Evolutionary conservation across 1,284 basidiomycete species (phyloP).

Genomic region (Vanrija humicola): DNA sequence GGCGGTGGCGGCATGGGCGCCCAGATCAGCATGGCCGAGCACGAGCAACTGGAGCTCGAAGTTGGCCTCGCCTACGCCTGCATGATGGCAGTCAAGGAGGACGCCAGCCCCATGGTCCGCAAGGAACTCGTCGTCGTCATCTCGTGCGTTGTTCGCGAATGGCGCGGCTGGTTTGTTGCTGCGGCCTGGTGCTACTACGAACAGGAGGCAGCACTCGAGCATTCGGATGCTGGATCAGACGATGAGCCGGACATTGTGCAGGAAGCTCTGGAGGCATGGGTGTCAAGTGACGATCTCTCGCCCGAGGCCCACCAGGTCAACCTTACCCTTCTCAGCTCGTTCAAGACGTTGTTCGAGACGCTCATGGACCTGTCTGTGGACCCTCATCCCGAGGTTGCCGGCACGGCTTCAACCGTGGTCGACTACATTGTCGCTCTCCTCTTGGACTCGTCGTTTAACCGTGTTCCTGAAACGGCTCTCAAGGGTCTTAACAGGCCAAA

Average conservation of each 20-base stretch:
- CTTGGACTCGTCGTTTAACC: constrained; percentile 78
- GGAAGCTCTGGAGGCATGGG: constrained; percentile 71
- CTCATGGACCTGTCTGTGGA: constrained; percentile 89
- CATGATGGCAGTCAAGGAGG: constrained; percentile 72
- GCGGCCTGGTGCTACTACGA: constrained; percentile 96
- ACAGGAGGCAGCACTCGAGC: constrained; percentile 52
- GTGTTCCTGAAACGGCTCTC: constrained; percentile 64
- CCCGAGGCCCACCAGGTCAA: constrained; percentile 73
- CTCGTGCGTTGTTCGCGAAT: constrained; percentile 89
- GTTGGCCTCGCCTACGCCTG: constrained; percentile 56
- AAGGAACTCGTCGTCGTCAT: constrained; percentile 91
- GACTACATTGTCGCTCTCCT: constrained; percentile 90
- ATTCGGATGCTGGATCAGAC: constrained; percentile 53
- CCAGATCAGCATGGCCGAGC: constrained; percentile 70
- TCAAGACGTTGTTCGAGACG: constrained; percentile 87
- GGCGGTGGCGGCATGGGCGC: constrained; percentile 84
- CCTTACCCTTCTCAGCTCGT: constrained; percentile 76
- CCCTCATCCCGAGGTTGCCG: constrained; percentile 86
- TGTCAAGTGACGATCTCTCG: constrained; percentile 52
- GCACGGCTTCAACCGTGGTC: constrained; percentile 82
- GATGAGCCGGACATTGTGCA: constrained; percentile 54
- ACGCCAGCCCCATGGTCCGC: constrained; percentile 92
- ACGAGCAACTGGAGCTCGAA: constrained; percentile 61
- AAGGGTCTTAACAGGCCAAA: constrained; percentile 43
- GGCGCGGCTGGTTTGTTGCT: constrained; percentile 91